phyloP scores from a whole-genome alignment of 108 stramenopile species.

The Bacterosira constricta region DNA sequence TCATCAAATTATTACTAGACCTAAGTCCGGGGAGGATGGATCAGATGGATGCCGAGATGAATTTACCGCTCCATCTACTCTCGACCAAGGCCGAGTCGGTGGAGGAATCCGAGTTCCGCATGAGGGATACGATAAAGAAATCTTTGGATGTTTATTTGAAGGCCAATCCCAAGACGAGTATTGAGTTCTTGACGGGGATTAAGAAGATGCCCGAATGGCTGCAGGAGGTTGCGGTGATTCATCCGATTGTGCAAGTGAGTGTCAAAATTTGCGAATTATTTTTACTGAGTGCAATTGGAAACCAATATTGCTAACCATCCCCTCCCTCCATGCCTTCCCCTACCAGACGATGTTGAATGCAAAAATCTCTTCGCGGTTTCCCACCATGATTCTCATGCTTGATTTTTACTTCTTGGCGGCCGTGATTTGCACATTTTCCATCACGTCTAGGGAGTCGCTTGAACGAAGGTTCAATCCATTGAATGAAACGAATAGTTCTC shows the following conservation, averaged over 20 bases:
- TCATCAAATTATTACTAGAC: slow-evolving; percentile 57
- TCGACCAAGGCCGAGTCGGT: slow-evolving; percentile 41
- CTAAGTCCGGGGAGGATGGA: slow-evolving; percentile 47
- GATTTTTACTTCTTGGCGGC: slow-evolving; percentile 65
- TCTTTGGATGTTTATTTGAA: slow-evolving; percentile 70
- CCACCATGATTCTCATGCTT: slow-evolving; percentile 77
- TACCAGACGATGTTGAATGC: slow-evolving; percentile 64
- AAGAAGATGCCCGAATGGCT: slow-evolving; percentile 80
- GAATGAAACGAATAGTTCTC: slow-evolving; percentile 3
- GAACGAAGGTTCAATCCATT: slow-evolving; percentile 27
- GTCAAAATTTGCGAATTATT: too few species aligned
- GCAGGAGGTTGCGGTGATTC: slow-evolving; percentile 76
- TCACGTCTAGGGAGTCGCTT: slow-evolving; percentile 17
- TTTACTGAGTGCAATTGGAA: too few species aligned
- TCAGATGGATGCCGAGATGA: slow-evolving; percentile 58
- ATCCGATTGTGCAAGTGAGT: slow-evolving; percentile 58
- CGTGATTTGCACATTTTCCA: slow-evolving; percentile 61
- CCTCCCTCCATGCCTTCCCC: not conserved
- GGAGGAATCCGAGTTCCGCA: slow-evolving; percentile 7
- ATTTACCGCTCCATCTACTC: slow-evolving; percentile 67
- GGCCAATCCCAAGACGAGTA: slow-evolving; percentile 56
- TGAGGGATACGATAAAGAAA: slow-evolving; percentile 18
- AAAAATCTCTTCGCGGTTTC: slow-evolving; percentile 75
- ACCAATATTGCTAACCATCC: too few species aligned
- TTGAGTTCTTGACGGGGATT: slow-evolving; percentile 70